Conservation (phyloP, 208 protist genomes). For the Wallacemonas rigidus region DNA sequence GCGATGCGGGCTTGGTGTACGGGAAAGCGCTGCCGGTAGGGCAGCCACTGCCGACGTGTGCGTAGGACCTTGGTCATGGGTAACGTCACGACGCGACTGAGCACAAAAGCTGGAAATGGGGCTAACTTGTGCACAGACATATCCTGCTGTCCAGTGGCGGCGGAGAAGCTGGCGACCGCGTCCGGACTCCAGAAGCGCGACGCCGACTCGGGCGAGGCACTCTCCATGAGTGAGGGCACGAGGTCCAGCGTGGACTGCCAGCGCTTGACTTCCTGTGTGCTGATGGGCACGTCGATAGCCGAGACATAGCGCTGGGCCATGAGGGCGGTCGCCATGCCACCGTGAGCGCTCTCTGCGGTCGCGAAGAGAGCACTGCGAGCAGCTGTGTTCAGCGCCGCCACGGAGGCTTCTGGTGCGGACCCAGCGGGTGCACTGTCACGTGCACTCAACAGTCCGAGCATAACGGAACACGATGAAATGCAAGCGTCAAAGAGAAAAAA, state of each 20-base stretch:
- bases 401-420: neutral
- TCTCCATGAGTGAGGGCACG: constrained; percentile 15
- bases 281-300: constrained; percentile 75
- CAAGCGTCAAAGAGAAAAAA: neutral
- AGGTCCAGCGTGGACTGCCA: constrained; percentile 33
- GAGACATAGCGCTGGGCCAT: constrained; percentile 36
- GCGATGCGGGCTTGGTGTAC: constrained; percentile 74
- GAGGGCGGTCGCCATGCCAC: neutral
- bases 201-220: constrained; percentile 24
- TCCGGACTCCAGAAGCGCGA: constrained; percentile 27
- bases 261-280: constrained; percentile 50
- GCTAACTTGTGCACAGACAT: constrained; percentile 49
- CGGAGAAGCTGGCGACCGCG: constrained; percentile 21
- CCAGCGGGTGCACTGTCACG: neutral
- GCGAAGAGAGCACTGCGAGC: constrained; percentile 1
- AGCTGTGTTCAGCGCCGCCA: neutral
- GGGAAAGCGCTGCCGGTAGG: constrained; percentile 79
- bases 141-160: constrained; percentile 11
- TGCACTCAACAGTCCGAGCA: neutral
- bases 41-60: constrained; percentile 79
- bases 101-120: constrained; percentile 62
- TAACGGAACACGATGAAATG: neutral
- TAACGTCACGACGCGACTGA: constrained; percentile 38
- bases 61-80: constrained; percentile 83
- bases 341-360: neutral